Evolutionary conservation across 2,329 filamentous ascomycete genomes (phyloP).

Genomic region (Coleophoma eucalyptorum): DNA sequence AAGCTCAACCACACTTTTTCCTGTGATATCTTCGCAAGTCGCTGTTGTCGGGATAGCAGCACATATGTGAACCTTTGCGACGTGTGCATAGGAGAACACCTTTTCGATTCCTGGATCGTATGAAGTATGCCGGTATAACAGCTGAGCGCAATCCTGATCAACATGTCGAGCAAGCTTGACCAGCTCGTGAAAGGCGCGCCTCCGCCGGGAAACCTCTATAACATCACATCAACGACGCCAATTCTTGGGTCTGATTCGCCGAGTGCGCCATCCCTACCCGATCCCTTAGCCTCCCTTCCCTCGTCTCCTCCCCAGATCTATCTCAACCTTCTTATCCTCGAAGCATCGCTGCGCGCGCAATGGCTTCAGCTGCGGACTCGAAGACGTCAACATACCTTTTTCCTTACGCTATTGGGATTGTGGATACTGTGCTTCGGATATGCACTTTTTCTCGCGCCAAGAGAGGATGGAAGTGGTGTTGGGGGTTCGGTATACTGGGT

Average conservation of each 20-base stretch:
- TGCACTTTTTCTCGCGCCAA: slow-evolving; percentile 88
- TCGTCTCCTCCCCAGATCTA: slow-evolving; percentile 62
- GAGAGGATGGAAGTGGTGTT: slow-evolving; percentile 86
- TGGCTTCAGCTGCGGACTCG: slow-evolving; percentile 88
- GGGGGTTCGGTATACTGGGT: slow-evolving; percentile 97
- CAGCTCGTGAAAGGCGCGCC: slow-evolving; percentile 90
- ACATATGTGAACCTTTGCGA: too few relatives aligned
- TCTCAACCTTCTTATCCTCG: slow-evolving; percentile 94
- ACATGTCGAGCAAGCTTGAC: slow-evolving; percentile 48
- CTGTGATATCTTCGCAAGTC: too few relatives aligned
- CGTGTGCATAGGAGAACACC: too few relatives aligned
- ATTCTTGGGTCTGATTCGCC: slow-evolving; percentile 27
- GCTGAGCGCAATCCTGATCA: too few relatives aligned
- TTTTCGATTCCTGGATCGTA: too few relatives aligned
- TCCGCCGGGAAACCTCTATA: slow-evolving; percentile 46
- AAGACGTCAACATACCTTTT: slow-evolving; percentile 88
- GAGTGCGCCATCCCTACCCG: slow-evolving; percentile 26
- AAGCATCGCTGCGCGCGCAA: slow-evolving; percentile 87
- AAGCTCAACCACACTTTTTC: too few relatives aligned
- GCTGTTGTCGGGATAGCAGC: too few relatives aligned
- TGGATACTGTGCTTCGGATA: slow-evolving; percentile 89
- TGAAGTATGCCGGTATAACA: too few relatives aligned
- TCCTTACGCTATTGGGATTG: slow-evolving; percentile 70
- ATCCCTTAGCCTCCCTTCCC: slow-evolving; percentile 28
- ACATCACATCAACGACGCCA: slow-evolving; percentile 31